These are phyloP conservation scores for Phaeoacremonium minimum DNA, from an alignment of 2,329 filamentous ascomycete genomes.

Conservation along the genomic window DNA sequence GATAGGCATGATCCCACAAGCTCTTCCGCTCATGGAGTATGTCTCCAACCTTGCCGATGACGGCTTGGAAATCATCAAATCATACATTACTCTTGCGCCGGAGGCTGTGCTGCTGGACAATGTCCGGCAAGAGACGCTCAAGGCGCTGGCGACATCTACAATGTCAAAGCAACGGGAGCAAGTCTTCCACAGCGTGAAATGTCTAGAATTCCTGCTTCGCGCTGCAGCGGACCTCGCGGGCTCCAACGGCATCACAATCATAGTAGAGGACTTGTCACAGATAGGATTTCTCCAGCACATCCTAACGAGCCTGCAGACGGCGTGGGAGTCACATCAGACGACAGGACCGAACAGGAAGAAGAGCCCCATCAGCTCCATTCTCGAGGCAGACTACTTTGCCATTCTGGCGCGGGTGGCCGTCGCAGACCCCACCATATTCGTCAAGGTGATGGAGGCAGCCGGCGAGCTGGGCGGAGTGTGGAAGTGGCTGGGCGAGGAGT, in stretches of 20 bases:
- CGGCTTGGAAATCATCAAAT: slow-evolving; percentile 62
- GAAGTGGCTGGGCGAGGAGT: slow-evolving; percentile 56
- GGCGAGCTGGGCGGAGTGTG: slow-evolving; percentile 45
- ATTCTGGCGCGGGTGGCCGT: slow-evolving; percentile 77
- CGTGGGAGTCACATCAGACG: slow-evolving; percentile 72
- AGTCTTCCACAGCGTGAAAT: slow-evolving; percentile 52
- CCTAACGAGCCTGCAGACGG: slow-evolving; percentile 61
- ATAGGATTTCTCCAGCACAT: slow-evolving; percentile 60
- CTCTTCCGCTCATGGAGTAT: slow-evolving; percentile 63
- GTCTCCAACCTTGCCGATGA: slow-evolving; percentile 59
- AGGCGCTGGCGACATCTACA: slow-evolving; percentile 43
- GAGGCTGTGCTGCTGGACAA: slow-evolving; percentile 58
- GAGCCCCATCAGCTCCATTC: slow-evolving; percentile 66
- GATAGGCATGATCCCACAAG: slow-evolving; percentile 56
- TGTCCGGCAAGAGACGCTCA: slow-evolving; percentile 45
- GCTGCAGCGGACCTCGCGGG: slow-evolving; percentile 60
- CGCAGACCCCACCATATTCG: slow-evolving; percentile 65
- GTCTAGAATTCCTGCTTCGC: slow-evolving; percentile 62
- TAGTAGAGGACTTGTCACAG: slow-evolving; percentile 62
- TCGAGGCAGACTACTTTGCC: slow-evolving; percentile 80
- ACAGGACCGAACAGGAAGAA: slow-evolving; percentile 73
- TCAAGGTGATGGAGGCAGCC: slow-evolving; percentile 48
- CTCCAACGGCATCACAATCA: slow-evolving; percentile 53
- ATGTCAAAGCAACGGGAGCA: slow-evolving; percentile 53
- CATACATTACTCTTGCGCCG: slow-evolving; percentile 67